These are phyloP conservation scores for Cercospora zeina DNA, from an alignment of 2,329 filamentous ascomycete species.

Conservation along the genomic window DNA sequence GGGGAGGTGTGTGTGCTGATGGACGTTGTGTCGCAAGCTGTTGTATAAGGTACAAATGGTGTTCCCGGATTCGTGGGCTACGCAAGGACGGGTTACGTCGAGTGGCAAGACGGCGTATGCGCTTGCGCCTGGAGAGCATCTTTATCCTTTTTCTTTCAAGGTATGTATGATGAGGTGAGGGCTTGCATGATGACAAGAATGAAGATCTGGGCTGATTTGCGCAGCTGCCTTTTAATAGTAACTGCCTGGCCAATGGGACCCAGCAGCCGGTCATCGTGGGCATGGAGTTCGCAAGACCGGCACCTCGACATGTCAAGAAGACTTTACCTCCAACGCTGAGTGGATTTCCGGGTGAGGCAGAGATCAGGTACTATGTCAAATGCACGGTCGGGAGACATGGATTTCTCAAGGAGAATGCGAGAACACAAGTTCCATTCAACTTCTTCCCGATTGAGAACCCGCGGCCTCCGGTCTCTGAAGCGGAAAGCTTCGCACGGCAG, in stretches of 20 bases:
- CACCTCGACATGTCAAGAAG: slow-evolving; percentile 70
- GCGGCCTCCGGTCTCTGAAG: slow-evolving; percentile 63
- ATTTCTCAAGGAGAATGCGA: slow-evolving; percentile 86
- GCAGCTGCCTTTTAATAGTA: slow-evolving; percentile 68
- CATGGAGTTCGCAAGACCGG: slow-evolving; percentile 50
- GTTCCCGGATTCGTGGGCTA: slow-evolving; percentile 33
- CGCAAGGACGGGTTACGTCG: slow-evolving; percentile 40
- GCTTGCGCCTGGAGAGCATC: slow-evolving; percentile 68
- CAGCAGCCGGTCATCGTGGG: slow-evolving; percentile 47
- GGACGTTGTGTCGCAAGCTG: slow-evolving; percentile 55
- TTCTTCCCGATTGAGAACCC: slow-evolving; percentile 93
- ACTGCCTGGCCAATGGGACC: slow-evolving; percentile 54
- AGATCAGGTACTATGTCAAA: slow-evolving; percentile 93
- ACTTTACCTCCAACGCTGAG: slow-evolving; percentile 86
- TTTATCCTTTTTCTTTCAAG: slow-evolving; percentile 78
- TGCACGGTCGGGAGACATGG: slow-evolving; percentile 88
- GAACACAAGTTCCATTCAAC: slow-evolving; percentile 66
- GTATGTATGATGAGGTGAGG: slow-evolving; percentile 49
- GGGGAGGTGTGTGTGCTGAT: neutral
- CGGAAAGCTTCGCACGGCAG: slow-evolving; percentile 82
- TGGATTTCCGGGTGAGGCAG: slow-evolving; percentile 82
- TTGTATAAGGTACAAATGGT: slow-evolving; percentile 72
- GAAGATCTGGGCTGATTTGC: slow-evolving; percentile 38
- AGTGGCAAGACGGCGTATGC: slow-evolving; percentile 53
- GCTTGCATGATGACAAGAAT: neutral